Conservation (phyloP, 2,329 filamentous ascomycete species). For the Diaporthe amygdali region DNA sequence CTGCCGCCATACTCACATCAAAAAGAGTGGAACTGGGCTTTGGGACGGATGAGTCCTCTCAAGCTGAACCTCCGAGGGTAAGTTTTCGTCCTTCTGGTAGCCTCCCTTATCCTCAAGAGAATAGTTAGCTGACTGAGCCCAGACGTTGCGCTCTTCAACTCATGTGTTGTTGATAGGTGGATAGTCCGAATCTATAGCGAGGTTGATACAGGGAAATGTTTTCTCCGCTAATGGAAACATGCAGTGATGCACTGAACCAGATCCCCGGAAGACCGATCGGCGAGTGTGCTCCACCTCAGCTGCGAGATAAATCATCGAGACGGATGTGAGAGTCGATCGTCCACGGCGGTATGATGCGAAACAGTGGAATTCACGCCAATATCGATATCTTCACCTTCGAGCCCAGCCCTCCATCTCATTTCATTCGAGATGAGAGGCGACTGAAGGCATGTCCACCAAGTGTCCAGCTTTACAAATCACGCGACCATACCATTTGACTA, state of each 20-base stretch:
- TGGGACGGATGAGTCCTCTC: not conserved
- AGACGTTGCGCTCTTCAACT: constrained; percentile 39
- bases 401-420: constrained; percentile 29
- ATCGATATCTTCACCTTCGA: constrained; percentile 32
- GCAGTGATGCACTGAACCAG: not conserved
- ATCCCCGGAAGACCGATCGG: constrained; percentile 11
- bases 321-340: constrained; percentile 10
- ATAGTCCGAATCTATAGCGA: constrained; percentile 32
- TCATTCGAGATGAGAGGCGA: not conserved
- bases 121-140: not conserved
- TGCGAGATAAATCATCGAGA: constrained; percentile 35
- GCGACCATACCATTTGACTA: not conserved
- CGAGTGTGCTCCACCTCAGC: constrained; percentile 34
- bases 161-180: constrained; percentile 32
- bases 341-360: not conserved
- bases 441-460: not conserved
- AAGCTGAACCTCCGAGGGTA: not conserved
- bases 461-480: too few species aligned
- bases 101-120: not conserved
- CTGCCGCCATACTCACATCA: not conserved
- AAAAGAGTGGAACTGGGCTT: not conserved
- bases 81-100: not conserved
- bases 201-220: constrained; percentile 32
- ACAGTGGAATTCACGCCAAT: constrained; percentile 26
- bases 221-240: constrained; percentile 25